phyloP scores from a whole-genome alignment of 2,329 filamentous ascomycete genomes.

The Neofusicoccum sp. region DNA sequence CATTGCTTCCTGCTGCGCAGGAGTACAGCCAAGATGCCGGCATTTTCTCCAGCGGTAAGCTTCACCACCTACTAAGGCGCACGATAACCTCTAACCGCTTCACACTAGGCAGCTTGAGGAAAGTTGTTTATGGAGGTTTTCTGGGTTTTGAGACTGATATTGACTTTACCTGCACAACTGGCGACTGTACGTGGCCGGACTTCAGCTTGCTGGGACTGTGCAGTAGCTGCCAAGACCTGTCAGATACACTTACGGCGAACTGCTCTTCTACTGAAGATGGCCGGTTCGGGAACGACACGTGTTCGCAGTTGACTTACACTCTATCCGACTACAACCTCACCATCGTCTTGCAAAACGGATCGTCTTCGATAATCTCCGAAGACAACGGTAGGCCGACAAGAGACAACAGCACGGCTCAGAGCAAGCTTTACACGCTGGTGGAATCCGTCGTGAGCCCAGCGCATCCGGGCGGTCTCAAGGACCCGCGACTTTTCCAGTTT shows the following conservation, averaged over 20 bases:
- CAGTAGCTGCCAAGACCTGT: conserved; percentile 10
- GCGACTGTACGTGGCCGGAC: conserved; percentile 19
- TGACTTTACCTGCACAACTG: conserved; percentile 15
- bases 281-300: neutral
- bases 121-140: conserved; percentile 12
- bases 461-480: neutral
- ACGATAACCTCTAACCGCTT: neutral
- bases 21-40: neutral
- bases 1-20: conserved; percentile 1
- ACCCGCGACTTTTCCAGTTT: conserved; percentile 2
- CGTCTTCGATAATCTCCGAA: neutral
- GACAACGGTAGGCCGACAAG: neutral
- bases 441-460: neutral
- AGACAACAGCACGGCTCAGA: neutral
- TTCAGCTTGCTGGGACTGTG: conserved; percentile 19
- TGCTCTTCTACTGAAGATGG: neutral
- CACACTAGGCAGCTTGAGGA: conserved; percentile 8
- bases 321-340: conserved; percentile 1
- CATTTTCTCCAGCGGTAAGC: neutral
- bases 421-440: neutral
- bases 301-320: conserved; percentile 4
- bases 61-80: no score
- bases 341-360: conserved; percentile 1
- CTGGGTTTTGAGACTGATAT: conserved; percentile 5
- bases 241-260: neutral